Evolutionary conservation across 2,329 filamentous ascomycete genomes (phyloP), one percentile per base, ranked within the genome.

Genomic region (Dactylonectria estremocensis): DNA sequence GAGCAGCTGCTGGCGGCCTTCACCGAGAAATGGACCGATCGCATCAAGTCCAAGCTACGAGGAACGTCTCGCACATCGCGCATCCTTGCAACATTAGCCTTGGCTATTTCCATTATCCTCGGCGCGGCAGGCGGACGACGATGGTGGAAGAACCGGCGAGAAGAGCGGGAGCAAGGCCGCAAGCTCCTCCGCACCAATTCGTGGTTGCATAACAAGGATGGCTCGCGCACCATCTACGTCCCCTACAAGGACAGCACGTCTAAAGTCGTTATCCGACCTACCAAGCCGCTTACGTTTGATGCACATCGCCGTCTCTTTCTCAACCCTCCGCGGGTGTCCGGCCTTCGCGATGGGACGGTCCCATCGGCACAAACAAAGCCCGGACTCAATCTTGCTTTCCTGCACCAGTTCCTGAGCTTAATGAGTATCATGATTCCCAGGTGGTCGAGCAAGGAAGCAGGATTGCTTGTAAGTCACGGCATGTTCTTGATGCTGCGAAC

Each of bases 391-490:
- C 87, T 99, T 66, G 96, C 96, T 11, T 99, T 99, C 77, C 82
- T 99, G 60, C 96, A 99, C 80, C 96, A 99, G 81, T 98, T 99
- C 76, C 87, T 98, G 58, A 98, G 95, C 77, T 84, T 99, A 61
- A 90, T 98, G 83, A 98, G 95, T 82, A 98, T 99, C 78, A 97
- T 98, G 94, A 93, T 99, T 69, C 96, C 96, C 6, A 87, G 95
- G 70, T 97, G 95, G 93, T 92, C 92, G 16, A 97, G 95, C 80
- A 99, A 99, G 80, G 96, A 98, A 83, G 95, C 95, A 0, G 95
- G 95, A 1, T 83, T 99, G 70, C 85, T 99, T 33, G 82, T 97
- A 69, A 96, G 95, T 76, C 96, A 99, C 77, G 92, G 93, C 18
- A 86, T 94, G 33, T 99, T 98, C 80, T 83, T 99, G 69, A 90